Base-by-base conservation (phyloP, 352 stramenopile genomes). In the Phytophthora pluvialis region DNA sequence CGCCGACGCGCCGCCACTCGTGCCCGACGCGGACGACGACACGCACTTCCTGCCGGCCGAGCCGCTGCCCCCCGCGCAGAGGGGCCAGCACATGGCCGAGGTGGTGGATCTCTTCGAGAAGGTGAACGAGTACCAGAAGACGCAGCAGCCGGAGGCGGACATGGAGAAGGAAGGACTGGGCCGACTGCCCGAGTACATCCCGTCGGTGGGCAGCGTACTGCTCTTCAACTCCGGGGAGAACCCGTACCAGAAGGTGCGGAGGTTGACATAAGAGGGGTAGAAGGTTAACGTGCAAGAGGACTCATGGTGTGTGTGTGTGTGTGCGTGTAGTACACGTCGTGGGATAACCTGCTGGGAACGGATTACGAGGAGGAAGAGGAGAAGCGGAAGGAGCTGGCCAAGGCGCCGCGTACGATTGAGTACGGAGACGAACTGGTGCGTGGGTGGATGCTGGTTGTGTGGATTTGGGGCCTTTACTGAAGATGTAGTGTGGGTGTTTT, bases 191-290 rank as follows among this genome's bases (percentile, higher is more conserved):
- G 88, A 94, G 65, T 88, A 93, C 52, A 90, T 96, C 15, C 81
- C 85, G 28, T 93, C 88, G 0, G 75, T 96, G 9, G 88, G 86
- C 18, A 92, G 83, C 50, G 81, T 96, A 15, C 48, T 96, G 69
- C 75, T 96, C 15, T 96, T 96, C 65, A 96, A 96, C 57, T 96
- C 88, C 9, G 84, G 83, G 18, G 83, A 96, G 71, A 96, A 94
- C 46, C 88, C 88, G 40, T 96, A 96, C 64, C 86, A 96, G 60
- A 91, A 93, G 75, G 88, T 94, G 51, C 31, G 49, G 5, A 32
- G 3, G 13, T 36, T 47, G 44, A 31, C 8, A 21, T 9, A 3
- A 50, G 13, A 3, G 25, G 32, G 0, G 28, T 15, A 28, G 39
- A 21, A n/a, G 13, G 1, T n/a, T 50, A 9, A 32, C 7, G 31